Base-by-base conservation (phyloP, 768 basidiomycete species). In the Tulasnella sp. region DNA sequence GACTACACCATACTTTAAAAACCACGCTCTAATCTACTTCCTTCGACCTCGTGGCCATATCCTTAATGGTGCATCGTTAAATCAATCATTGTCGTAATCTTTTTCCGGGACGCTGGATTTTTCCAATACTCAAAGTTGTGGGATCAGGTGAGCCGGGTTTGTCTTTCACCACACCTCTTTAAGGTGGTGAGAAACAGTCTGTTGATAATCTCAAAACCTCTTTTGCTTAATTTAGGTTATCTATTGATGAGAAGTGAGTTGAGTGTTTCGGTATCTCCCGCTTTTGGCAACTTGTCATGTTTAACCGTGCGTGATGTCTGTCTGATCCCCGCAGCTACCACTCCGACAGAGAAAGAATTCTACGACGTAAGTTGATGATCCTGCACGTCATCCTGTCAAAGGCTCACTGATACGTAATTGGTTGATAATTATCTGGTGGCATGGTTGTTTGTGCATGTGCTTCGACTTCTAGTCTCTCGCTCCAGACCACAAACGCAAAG, bases 171-270 rank as follows among this genome's bases (percentile, higher is more conserved):
- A 20, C 39, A 25, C 19, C 39, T 40, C 6, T n/a, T n/a, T n/a
- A n/a, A n/a, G n/a, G n/a, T n/a, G 39, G 19, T 40, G 19, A 16
- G 19, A n/a, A 40, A 6, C n/a, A 5, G 6, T n/a, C 39, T 16
- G 16, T 35, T 16, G 12, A 16, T 35, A 12, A 35, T 16, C 12
- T 35, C 34, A 12, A 35, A 35, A 35, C 34, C 16, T 35, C 16
- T 35, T n/a, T 40, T 46, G 31, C 27, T 16, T 32, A n/a, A 22
- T 12, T 34, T 32, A 46, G 45, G 28, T 22, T 46, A 46, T 31
- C 29, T 46, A 4, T 34, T 46, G 32, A 46, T 46, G 45, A 46
- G 35, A 46, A 34, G 45, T 31, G 31, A 46, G 32, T 46, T 45
- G 44, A 31, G 25, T 25, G 27, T 45, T 19, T 22, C 44, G 32